Percentiles rank a stretch among this genome's conserved stretches.
Conservation (phyloP, 2,329 filamentous ascomycete species). For the Fusarium agapanthi region DNA sequence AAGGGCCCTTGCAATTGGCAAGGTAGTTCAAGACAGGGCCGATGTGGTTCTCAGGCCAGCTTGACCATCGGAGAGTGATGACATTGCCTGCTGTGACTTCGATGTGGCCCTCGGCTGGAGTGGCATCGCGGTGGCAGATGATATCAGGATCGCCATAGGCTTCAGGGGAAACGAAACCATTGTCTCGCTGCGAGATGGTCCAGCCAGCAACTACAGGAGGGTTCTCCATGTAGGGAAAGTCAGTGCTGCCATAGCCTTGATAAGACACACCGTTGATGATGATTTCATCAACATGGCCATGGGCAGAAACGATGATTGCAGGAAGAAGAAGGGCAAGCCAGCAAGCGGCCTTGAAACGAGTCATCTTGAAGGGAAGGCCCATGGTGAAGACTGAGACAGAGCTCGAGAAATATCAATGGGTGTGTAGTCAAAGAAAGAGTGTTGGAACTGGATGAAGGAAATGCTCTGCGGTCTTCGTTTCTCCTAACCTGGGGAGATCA, state of each 20-base stretch:
- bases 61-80: constrained; percentile 58
- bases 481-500: background rate
- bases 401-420: constrained; percentile 11
- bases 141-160: constrained; percentile 54
- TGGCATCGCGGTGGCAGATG: constrained; percentile 57
- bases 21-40: constrained; percentile 59
- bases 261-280: constrained; percentile 55
- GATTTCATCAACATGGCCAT: constrained; percentile 55
- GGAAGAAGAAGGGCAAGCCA: constrained; percentile 23
- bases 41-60: constrained; percentile 59
- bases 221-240: constrained; percentile 47
- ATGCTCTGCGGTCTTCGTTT: background rate
- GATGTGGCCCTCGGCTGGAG: constrained; percentile 51
- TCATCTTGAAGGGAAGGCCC: constrained; percentile 3
- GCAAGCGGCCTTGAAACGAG: background rate
- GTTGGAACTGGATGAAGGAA: background rate
- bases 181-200: constrained; percentile 53
- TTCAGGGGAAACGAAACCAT: constrained; percentile 59
- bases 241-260: constrained; percentile 51
- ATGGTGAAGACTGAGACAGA: constrained; percentile 11
- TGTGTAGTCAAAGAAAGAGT: constrained; percentile 6
- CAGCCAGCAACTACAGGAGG: constrained; percentile 52
- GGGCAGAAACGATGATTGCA: constrained; percentile 40
- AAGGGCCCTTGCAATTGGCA: constrained; percentile 54
- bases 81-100: constrained; percentile 55